phyloP scores from a whole-genome alignment of 805 yeast genomes.

The Candida argentea region DNA sequence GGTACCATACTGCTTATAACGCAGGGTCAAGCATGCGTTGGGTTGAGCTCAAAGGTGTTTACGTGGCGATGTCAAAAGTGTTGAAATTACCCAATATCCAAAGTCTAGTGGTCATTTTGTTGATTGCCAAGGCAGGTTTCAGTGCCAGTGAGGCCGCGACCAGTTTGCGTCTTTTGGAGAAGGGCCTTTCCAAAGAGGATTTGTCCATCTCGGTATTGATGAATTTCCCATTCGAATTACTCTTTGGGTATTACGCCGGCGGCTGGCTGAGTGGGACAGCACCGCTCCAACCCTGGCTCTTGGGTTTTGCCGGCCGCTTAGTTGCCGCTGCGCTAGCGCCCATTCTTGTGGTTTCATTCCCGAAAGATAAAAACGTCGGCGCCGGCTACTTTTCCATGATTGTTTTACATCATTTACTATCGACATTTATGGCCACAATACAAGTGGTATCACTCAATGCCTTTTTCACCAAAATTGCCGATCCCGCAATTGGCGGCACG shows the following conservation, averaged over 20 bases:
- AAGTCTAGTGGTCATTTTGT: slow-evolving; percentile 60
- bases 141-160: slow-evolving; percentile 96
- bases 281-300: slow-evolving; percentile 82
- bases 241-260: slow-evolving; percentile 93
- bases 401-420: slow-evolving; percentile 70
- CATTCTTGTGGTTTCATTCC: slow-evolving; percentile 62
- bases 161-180: slow-evolving; percentile 79
- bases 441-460: slow-evolving; percentile 93
- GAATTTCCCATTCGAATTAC: slow-evolving; percentile 91
- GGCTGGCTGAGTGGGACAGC: slow-evolving; percentile 79
- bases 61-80: slow-evolving; percentile 58
- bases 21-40: slow-evolving; percentile 7
- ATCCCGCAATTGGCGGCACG: slow-evolving; percentile 93
- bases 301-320: slow-evolving; percentile 76
- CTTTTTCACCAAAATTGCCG: slow-evolving; percentile 92
- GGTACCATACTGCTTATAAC: slow-evolving; percentile 13
- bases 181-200: slow-evolving; percentile 89
- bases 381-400: slow-evolving; percentile 55
- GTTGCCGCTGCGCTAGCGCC: slow-evolving; percentile 70
- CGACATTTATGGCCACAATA: slow-evolving; percentile 88
- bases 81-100: slow-evolving; percentile 62
- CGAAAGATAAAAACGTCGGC: slow-evolving; percentile 40
- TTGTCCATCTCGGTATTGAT: slow-evolving; percentile 84
- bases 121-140: slow-evolving; percentile 82
- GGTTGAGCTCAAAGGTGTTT: slow-evolving; percentile 40